These are phyloP conservation scores for Trichoderma guizhouense DNA, from an alignment of 2,329 filamentous ascomycete species.

Conservation along the genomic window DNA sequence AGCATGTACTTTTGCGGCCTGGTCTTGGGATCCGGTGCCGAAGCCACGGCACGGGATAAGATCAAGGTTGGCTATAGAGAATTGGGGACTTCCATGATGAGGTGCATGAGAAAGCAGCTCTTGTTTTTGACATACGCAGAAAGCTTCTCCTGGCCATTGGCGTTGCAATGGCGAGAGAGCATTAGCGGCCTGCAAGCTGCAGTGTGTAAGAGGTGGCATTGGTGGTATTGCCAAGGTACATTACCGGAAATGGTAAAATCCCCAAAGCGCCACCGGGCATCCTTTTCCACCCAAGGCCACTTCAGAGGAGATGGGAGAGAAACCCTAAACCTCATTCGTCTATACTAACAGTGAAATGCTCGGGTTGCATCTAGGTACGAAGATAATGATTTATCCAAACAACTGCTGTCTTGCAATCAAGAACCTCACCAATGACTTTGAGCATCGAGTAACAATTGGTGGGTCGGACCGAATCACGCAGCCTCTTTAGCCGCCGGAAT, in stretches of 20 bases:
- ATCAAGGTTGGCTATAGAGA: not conserved
- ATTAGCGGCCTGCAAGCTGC: not conserved
- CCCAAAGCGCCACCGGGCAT: not conserved
- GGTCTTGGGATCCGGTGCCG: not conserved
- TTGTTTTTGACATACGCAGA: not conserved
- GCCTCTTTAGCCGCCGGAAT: not conserved
- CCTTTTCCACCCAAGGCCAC: not conserved
- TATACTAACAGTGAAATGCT: not conserved
- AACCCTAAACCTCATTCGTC: not conserved
- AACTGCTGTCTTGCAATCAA: not conserved
- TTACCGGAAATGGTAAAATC: constrained; percentile 1
- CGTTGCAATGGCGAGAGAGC: not conserved
- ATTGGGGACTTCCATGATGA: not conserved
- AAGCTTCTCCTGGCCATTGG: not conserved
- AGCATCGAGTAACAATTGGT: not conserved
- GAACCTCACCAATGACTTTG: not conserved
- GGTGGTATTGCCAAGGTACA: not conserved
- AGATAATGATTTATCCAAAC: not conserved
- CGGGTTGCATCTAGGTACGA: not conserved
- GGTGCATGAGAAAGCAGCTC: not conserved
- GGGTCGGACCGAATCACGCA: not conserved
- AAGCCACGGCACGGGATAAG: not conserved
- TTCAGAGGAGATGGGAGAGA: not conserved
- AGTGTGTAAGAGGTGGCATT: not conserved
- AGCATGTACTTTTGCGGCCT: not conserved